Evolutionary conservation across 805 yeast species (phyloP), one percentile per base, ranked within the genome.

Genomic region (Pichia manshurica): DNA sequence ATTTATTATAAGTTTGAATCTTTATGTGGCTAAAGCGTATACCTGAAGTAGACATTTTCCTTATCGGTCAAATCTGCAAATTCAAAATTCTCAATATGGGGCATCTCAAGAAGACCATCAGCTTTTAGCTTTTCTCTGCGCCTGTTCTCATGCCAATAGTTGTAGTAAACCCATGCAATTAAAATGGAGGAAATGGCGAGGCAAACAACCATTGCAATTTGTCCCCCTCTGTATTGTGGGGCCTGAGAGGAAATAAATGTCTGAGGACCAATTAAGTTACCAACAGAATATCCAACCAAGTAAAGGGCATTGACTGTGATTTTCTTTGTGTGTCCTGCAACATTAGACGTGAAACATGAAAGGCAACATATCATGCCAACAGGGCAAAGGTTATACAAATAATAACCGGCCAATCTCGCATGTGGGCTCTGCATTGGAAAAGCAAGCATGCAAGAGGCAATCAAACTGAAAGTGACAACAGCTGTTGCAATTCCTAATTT

Each of bases 251-350:
- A 63, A 49, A 69, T 72, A 67, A 84, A 85, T 16, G 84, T 72
- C 63, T 82, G 88, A 4, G 93, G 89, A 2, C 90, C 91, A 48
- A 82, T 74, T 35, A 84, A 67, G 60, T 82, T 80, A 13, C 87
- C 86, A 39, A 78, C 74, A 36, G 86, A 79, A 60, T 82, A 85
- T 4, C 79, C 82, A 49, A 83, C 71, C 62, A 84, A 71, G 41
- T 74, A 74, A 34, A 80, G 62, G 5, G 83, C 82, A 45, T 78
- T 77, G 23, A 78, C 72, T 5, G n/a, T n/a, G n/a, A n/a, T n/a
- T n/a, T n/a, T n/a, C n/a, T n/a, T n/a, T n/a, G n/a, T n/a, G n/a
- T n/a, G 79, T 72, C 93, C 93, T 1, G 89, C 81, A 32, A 81
- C 74, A 60, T 84, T 78, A 4, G 78, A 66, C 66, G 50, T 71